Percentiles rank a stretch among this genome's conserved stretches.
Evolutionary conservation across 331 rosid species (phyloP).

Genomic region (Spiraea crenata): DNA sequence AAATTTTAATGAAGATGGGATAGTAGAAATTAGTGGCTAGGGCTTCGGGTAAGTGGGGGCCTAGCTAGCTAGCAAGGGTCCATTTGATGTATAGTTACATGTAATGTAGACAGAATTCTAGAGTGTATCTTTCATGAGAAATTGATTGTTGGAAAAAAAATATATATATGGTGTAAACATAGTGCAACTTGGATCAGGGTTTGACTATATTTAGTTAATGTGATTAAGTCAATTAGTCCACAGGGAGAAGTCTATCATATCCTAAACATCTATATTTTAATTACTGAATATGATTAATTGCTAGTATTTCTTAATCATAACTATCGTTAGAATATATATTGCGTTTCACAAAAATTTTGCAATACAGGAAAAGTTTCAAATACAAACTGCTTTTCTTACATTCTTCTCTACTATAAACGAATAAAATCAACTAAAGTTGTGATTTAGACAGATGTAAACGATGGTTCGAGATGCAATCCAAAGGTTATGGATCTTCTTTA

Average conservation of each 20-base stretch:
- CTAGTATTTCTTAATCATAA: too few species aligned
- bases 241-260: too few species aligned
- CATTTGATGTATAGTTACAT: not conserved
- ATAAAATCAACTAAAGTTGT: not conserved
- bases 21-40: constrained; percentile 5
- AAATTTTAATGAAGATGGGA: not conserved
- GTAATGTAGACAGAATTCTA: constrained; percentile 12
- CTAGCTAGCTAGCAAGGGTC: constrained; percentile 4
- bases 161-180: constrained; percentile 10
- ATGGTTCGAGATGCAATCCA: not conserved
- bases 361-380: too few species aligned
- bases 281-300: too few species aligned
- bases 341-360: too few species aligned
- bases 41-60: constrained; percentile 18
- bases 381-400: too few species aligned
- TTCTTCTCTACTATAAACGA: constrained; percentile 14
- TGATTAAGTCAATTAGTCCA: too few species aligned
- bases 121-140: constrained; percentile 24
- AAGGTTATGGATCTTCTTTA: constrained; percentile 11
- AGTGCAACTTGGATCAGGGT: not conserved
- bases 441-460: too few species aligned
- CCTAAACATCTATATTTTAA: too few species aligned
- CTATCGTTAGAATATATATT: too few species aligned
- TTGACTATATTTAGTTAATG: too few species aligned
- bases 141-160: constrained; percentile 8